Conservation (phyloP, 1,284 basidiomycete genomes). For the Puccinia horiana region DNA sequence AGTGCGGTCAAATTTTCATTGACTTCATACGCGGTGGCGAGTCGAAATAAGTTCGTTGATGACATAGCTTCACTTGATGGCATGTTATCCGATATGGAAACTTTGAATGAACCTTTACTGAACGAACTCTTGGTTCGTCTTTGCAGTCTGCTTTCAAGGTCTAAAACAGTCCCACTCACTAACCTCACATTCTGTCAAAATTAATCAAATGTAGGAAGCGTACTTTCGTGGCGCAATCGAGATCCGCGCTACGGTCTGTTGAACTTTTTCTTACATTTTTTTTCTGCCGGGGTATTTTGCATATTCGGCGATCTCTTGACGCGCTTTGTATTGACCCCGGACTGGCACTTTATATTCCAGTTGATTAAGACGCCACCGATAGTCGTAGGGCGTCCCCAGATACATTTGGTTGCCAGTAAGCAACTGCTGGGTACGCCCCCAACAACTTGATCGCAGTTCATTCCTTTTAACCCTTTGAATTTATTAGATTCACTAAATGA, state of each 20-base stretch:
- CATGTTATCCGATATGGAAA: not conserved
- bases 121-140: conserved; percentile 16
- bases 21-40: not conserved
- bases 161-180: not conserved
- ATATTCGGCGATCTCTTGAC: not conserved
- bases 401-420: not conserved
- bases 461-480: not conserved
- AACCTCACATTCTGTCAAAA: not conserved
- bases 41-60: conserved; percentile 27
- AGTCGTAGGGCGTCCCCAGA: not conserved
- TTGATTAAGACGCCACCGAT: conserved; percentile 24
- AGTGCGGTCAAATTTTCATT: not conserved
- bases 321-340: not conserved
- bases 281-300: not conserved
- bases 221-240: conserved; percentile 27
- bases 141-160: not conserved
- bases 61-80: conserved; percentile 15
- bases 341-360: not conserved
- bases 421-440: not conserved
- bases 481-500: not conserved
- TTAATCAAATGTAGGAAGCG: not conserved
- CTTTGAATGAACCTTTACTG: conserved; percentile 3
- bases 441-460: not conserved
- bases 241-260: conserved; percentile 20
- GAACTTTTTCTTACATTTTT: not conserved